phyloP scores from a whole-genome alignment of 2,329 filamentous ascomycete genomes.

The Ceratocystis destructans region DNA sequence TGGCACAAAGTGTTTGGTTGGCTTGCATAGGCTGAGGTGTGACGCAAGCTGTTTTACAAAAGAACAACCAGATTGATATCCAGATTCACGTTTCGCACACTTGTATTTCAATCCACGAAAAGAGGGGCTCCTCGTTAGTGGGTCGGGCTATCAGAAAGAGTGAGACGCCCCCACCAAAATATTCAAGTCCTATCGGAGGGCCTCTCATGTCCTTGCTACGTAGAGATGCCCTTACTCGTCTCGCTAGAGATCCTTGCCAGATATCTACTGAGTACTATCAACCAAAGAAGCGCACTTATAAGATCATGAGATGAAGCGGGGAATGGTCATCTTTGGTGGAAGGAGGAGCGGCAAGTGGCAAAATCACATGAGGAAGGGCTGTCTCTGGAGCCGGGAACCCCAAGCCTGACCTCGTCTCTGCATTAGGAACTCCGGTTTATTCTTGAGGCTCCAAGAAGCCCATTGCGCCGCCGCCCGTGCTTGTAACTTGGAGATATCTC shows the following conservation, averaged over 20 bases:
- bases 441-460: not conserved
- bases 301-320: not conserved
- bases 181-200: not conserved
- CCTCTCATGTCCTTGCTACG: not conserved
- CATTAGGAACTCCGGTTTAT: not conserved
- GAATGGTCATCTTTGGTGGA: not conserved
- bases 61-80: not conserved
- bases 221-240: not conserved
- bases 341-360: not conserved
- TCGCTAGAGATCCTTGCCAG: not conserved
- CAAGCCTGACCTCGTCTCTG: not conserved
- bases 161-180: not conserved
- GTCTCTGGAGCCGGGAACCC: not conserved
- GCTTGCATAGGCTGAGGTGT: not conserved
- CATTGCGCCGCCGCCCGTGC: constrained; percentile 2
- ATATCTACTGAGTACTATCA: too few species aligned
- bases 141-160: not conserved
- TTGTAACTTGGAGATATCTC: not conserved
- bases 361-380: not conserved
- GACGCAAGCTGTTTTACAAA: constrained; percentile 4
- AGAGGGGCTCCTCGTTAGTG: not conserved
- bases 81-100: not conserved
- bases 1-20: not conserved
- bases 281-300: not conserved
- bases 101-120: not conserved